phyloP scores from a whole-genome alignment of 2,329 filamentous ascomycete genomes.

The Botryotinia calthae region DNA sequence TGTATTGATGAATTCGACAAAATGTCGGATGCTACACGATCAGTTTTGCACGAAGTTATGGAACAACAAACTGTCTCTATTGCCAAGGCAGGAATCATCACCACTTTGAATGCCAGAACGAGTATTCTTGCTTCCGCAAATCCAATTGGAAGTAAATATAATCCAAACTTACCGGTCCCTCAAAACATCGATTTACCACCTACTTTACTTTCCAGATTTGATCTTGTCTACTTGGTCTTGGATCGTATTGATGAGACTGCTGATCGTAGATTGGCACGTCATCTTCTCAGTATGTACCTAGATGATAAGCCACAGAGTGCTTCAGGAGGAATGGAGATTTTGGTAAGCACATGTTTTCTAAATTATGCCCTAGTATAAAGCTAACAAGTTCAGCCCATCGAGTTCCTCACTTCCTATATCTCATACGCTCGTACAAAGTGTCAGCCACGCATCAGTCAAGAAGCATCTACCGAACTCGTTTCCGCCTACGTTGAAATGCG shows the following conservation, averaged over 20 bases:
- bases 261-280: conserved; percentile 84
- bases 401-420: conserved; percentile 95
- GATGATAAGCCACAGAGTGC: conserved; percentile 92
- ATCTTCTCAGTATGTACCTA: conserved; percentile 93
- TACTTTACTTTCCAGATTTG: conserved; percentile 91
- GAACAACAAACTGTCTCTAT: conserved; percentile 78
- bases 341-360: conserved; percentile 55
- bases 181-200: conserved; percentile 98
- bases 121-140: conserved; percentile 97
- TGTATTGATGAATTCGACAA: conserved; percentile 81
- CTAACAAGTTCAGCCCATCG: conserved; percentile 63
- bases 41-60: conserved; percentile 77
- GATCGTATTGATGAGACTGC: conserved; percentile 89
- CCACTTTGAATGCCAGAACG: conserved; percentile 89
- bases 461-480: conserved; percentile 80
- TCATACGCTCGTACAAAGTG: conserved; percentile 88
- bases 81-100: conserved; percentile 75
- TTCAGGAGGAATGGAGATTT: conserved; percentile 67
- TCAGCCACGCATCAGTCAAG: conserved; percentile 76
- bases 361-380: conserved; percentile 5
- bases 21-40: conserved; percentile 72
- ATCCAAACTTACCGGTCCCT: conserved; percentile 89
- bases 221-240: conserved; percentile 93
- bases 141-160: conserved; percentile 96
- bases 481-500: conserved; percentile 93